Evolutionary conservation across 2,329 filamentous ascomycete species (phyloP).

Genomic region (Colletotrichum sidae): DNA sequence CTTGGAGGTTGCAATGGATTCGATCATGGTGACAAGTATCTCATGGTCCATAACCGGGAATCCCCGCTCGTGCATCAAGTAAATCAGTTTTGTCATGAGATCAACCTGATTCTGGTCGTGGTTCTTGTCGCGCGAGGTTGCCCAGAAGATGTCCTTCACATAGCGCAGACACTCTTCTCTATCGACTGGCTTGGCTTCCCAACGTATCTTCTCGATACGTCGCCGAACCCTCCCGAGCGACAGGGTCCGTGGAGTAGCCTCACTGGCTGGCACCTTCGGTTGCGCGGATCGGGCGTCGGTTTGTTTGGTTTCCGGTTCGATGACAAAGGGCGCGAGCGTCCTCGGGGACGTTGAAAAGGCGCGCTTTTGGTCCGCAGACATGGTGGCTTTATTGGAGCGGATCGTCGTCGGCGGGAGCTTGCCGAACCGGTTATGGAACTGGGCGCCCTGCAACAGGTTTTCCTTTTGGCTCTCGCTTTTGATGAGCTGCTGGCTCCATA

Average conservation of each 20-base stretch:
- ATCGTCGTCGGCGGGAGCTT: constrained; percentile 27
- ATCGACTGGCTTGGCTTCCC: constrained; percentile 50
- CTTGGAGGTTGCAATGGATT: constrained; percentile 49
- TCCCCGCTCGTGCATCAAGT: constrained; percentile 58
- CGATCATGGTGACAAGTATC: constrained; percentile 61
- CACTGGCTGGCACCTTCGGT: neutral
- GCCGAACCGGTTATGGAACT: constrained; percentile 40
- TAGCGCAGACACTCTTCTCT: constrained; percentile 51
- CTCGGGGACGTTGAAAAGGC: constrained; percentile 48
- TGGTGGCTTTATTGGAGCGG: constrained; percentile 9
- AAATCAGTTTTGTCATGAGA: constrained; percentile 57
- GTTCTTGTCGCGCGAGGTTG: constrained; percentile 38
- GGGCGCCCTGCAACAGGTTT: constrained; percentile 37
- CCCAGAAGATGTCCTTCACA: constrained; percentile 52
- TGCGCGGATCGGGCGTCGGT: constrained; percentile 18
- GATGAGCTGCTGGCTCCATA: constrained; percentile 60
- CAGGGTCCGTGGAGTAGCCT: neutral
- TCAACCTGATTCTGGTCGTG: constrained; percentile 46
- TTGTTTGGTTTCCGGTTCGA: constrained; percentile 1
- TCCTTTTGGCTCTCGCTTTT: constrained; percentile 41
- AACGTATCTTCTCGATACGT: constrained; percentile 53
- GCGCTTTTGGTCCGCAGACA: constrained; percentile 46
- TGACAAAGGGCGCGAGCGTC: constrained; percentile 37
- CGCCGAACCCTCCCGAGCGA: constrained; percentile 35
- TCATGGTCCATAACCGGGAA: constrained; percentile 56